Conservation (phyloP, 163 green algal genomes). For the Prototheca cutis region DNA sequence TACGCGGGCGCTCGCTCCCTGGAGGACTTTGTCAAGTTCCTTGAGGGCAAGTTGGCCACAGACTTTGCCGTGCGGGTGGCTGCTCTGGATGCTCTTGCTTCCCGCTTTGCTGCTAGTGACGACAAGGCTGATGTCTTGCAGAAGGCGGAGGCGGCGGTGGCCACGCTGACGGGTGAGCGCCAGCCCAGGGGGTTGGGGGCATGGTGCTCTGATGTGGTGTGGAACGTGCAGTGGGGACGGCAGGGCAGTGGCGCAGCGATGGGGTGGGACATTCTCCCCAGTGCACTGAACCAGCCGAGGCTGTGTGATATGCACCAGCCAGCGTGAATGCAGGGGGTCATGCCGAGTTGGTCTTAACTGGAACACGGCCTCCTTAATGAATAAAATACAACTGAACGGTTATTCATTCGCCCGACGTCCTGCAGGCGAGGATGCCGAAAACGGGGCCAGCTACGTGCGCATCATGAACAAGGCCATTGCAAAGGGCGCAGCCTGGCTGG, state of each 20-base stretch:
- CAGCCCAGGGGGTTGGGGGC: background rate
- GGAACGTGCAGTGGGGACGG: too few species aligned
- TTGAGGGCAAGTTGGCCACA: slow-evolving; percentile 49
- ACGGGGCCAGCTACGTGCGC: slow-evolving; percentile 62
- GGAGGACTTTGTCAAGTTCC: slow-evolving; percentile 55
- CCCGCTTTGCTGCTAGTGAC: slow-evolving; percentile 34
- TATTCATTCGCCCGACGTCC: too few species aligned
- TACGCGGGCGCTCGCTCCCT: slow-evolving; percentile 55
- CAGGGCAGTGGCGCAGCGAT: background rate
- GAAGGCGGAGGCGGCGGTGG: slow-evolving; percentile 9
- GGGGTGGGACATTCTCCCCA: background rate
- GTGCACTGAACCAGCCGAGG: background rate
- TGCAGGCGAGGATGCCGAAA: slow-evolving; percentile 40
- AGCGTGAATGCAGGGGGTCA: too few species aligned
- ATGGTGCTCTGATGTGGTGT: background rate
- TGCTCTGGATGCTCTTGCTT: slow-evolving; percentile 45
- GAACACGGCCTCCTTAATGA: too few species aligned
- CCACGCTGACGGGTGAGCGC: background rate
- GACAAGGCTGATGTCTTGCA: slow-evolving; percentile 12
- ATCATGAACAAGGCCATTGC: slow-evolving; percentile 49
- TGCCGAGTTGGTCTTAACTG: too few species aligned
- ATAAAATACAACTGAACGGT: too few species aligned
- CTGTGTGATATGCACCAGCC: background rate
- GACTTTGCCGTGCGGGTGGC: slow-evolving; percentile 53
- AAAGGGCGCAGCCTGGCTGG: slow-evolving; percentile 59